Evolutionary conservation across 192 early-diverging fungal genomes (phyloP).

Genomic region (Irineochytrium annulatum): DNA sequence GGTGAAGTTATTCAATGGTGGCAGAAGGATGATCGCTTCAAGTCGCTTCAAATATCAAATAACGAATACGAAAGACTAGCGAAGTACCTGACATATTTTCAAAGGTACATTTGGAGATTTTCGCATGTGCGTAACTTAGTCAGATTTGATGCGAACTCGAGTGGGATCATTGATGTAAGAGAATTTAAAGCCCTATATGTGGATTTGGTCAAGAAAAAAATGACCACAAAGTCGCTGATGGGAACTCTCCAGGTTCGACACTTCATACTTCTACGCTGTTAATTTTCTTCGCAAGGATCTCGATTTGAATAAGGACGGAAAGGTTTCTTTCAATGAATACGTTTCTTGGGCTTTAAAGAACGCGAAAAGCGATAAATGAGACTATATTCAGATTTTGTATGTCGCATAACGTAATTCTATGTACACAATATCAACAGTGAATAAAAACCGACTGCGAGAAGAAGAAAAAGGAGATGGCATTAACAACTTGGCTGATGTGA

Average conservation of each 20-base stretch:
- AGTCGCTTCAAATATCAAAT: slow-evolving; percentile 18
- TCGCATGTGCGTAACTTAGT: neutral
- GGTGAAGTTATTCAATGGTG: slow-evolving; percentile 43
- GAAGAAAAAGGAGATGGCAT: slow-evolving; percentile 40
- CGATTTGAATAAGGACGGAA: slow-evolving; percentile 34
- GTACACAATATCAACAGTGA: neutral
- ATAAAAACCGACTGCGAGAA: slow-evolving; percentile 21
- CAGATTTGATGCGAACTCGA: slow-evolving; percentile 32
- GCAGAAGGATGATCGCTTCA: slow-evolving; percentile 30
- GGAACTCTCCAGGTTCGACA: slow-evolving; percentile 14
- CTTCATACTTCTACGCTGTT: neutral
- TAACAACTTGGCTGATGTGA: slow-evolving; percentile 41
- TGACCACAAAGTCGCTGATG: slow-evolving; percentile 30
- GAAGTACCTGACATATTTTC: slow-evolving; percentile 24
- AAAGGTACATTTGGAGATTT: slow-evolving; percentile 7
- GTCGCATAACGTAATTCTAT: neutral
- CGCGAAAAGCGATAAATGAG: neutral
- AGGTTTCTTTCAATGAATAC: slow-evolving; percentile 36
- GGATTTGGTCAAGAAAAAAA: slow-evolving; percentile 29
- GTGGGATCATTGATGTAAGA: slow-evolving; percentile 31
- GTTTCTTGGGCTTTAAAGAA: slow-evolving; percentile 21
- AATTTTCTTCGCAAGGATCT: no score
- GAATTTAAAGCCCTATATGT: slow-evolving; percentile 35
- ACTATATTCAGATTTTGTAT: neutral
- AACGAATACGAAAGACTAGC: slow-evolving; percentile 16